These are phyloP conservation scores for Penicillium angulare DNA, from an alignment of 495 filamentous ascomycete species.

Conservation along the genomic window DNA sequence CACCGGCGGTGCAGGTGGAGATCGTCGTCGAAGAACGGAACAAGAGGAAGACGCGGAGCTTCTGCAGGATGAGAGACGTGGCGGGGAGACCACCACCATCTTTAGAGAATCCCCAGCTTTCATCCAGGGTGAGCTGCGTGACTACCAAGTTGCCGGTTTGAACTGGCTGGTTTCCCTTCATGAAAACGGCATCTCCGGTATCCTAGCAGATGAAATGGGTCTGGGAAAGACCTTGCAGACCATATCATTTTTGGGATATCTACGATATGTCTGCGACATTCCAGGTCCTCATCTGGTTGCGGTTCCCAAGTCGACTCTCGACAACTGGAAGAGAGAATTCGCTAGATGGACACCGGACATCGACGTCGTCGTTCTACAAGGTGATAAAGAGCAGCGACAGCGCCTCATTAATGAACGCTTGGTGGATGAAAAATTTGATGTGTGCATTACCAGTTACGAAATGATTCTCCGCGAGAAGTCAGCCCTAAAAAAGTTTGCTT, in stretches of 20 bases:
- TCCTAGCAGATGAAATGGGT: conserved; percentile 97
- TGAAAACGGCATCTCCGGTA: conserved; percentile 98
- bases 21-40: conserved; percentile 83
- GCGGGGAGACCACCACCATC: conserved; percentile 78
- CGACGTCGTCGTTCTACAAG: conserved; percentile 90
- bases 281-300: conserved; percentile 90
- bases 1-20: conserved; percentile 79
- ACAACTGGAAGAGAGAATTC: conserved; percentile 98
- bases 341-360: conserved; percentile 92
- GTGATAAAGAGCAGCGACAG: conserved; percentile 89
- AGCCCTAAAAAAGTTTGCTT: conserved; percentile 94
- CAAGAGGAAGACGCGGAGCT: conserved; percentile 98
- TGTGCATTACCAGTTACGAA: conserved; percentile 94
- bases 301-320: conserved; percentile 95
- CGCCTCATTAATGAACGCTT: conserved; percentile 87
- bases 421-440: conserved; percentile 87
- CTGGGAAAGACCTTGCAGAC: conserved; percentile 94
- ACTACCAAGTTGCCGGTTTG: conserved; percentile 91
- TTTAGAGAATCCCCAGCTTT: conserved; percentile 91
- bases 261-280: conserved; percentile 84
- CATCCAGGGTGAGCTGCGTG: conserved; percentile 84
- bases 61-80: conserved; percentile 84
- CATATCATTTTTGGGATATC: conserved; percentile 86
- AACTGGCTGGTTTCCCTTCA: conserved; percentile 99
- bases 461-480: conserved; percentile 96